Conservation (phyloP, 768 basidiomycete genomes). For the Tremella mesenterica region DNA sequence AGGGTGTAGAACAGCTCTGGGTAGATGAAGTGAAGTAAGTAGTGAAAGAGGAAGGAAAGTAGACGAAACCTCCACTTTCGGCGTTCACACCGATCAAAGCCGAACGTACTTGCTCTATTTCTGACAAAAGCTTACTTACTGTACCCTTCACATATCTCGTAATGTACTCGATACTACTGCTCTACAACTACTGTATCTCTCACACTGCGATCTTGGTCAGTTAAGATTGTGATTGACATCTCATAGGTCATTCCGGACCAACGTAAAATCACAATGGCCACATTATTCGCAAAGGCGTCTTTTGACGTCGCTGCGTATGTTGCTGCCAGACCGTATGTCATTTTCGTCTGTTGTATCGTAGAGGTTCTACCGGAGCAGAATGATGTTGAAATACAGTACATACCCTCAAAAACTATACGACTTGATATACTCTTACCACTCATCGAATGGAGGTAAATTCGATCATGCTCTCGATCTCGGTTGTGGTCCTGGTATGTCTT, state of each 20-base stretch:
- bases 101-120: too few species aligned
- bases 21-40: neutral
- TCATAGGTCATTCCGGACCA: neutral
- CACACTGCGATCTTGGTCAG: too few species aligned
- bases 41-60: neutral
- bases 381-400: constrained; percentile 39
- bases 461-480: constrained; percentile 64
- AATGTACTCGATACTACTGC: too few species aligned
- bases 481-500: constrained; percentile 65
- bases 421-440: constrained; percentile 57
- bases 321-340: constrained; percentile 52
- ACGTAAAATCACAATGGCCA: constrained; percentile 52
- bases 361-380: neutral
- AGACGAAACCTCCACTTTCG: constrained; percentile 6
- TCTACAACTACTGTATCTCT: too few species aligned
- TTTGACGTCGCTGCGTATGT: constrained; percentile 66
- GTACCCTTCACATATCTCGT: too few species aligned
- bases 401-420: constrained; percentile 63
- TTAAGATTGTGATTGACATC: too few species aligned
- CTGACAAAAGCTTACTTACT: too few species aligned
- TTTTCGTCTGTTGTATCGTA: neutral
- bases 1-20: neutral
- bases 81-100: neutral
- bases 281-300: constrained; percentile 60
- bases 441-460: constrained; percentile 45